Base-by-base conservation (phyloP, 805 yeast species). In the Yarrowia sp. region DNA sequence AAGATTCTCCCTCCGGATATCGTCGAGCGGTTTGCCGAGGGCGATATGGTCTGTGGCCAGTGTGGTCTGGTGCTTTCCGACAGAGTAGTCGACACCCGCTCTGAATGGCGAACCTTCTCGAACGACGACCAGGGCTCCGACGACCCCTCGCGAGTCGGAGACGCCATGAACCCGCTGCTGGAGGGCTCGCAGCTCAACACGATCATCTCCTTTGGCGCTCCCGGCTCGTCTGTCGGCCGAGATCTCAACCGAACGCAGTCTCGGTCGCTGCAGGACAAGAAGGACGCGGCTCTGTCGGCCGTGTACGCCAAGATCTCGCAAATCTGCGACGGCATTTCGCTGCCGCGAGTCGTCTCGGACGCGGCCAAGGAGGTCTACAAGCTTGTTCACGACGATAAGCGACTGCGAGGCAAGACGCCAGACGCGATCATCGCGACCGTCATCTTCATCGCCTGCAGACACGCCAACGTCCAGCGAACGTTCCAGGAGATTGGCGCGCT, bases 131-230 rank as follows among this genome's bases (percentile, higher is more conserved):
- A 93, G 73, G 94, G 93, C 68, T 96, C 96, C 69, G 97, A 91
- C 74, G 99, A 93, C 73, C 99, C 99, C 4, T 86, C 94, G 67
- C 98, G 99, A 88, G 99, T 93, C 66, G 99, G 99, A 74, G 97
- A 92, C 72, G 97, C 97, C 5, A 86, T 91, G 16, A 92, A 92
- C 72, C 97, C 97, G 9, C 77, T 92, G 61, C 80, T 94, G 67
- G 97, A 92, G 70, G 88, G 96, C 19, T 93, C 88, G 68, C 96
- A 92, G 73, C 84, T 93, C 62, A 90, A 96, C 14, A 93, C 99
- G 4, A 86, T 92, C 79, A 94, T 94, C 64, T 88, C 97, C 25
- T 85, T 86, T 63, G 91, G 87, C 18, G 89, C 90, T 36, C 96
- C 90, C 44, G 96, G 92, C 65, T 82, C 86, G n/a, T 82, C 85